phyloP scores from a whole-genome alignment of 129 eudicot genomes.

The Lactuca sativa region DNA sequence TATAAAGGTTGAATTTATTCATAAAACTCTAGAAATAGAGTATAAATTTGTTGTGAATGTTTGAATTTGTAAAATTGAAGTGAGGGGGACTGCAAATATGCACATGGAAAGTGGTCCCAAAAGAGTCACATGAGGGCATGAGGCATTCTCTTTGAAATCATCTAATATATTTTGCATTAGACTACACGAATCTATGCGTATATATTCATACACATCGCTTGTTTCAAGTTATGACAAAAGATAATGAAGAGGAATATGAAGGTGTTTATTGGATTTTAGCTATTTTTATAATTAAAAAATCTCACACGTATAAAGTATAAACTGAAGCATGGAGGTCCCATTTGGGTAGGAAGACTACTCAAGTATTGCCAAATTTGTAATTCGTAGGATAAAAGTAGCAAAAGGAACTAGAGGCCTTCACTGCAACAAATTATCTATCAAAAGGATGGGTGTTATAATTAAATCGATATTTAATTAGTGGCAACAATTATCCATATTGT shows the following conservation, averaged over 20 bases:
- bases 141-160: slow-evolving; percentile 39
- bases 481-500: neutral
- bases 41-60: slow-evolving; percentile 4
- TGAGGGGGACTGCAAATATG: slow-evolving; percentile 43
- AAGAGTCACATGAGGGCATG: slow-evolving; percentile 73
- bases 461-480: neutral
- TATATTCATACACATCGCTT: slow-evolving; percentile 10
- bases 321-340: slow-evolving; percentile 18
- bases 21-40: neutral
- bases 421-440: neutral
- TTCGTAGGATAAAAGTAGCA: neutral
- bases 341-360: slow-evolving; percentile 1
- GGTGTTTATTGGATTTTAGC: neutral
- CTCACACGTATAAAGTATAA: neutral
- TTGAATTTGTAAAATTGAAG: slow-evolving; percentile 6
- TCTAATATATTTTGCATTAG: slow-evolving; percentile 28
- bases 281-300: slow-evolving; percentile 14
- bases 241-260: slow-evolving; percentile 17
- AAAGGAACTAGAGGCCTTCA: neutral
- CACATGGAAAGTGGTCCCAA: slow-evolving; percentile 78
- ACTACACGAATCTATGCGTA: slow-evolving; percentile 1
- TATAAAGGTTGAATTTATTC: neutral
- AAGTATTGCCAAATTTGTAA: slow-evolving; percentile 15
- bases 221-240: slow-evolving; percentile 30
- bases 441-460: neutral